Conservation (phyloP, 192 early-diverging fungal genomes). For the Linnemannia zychae region DNA sequence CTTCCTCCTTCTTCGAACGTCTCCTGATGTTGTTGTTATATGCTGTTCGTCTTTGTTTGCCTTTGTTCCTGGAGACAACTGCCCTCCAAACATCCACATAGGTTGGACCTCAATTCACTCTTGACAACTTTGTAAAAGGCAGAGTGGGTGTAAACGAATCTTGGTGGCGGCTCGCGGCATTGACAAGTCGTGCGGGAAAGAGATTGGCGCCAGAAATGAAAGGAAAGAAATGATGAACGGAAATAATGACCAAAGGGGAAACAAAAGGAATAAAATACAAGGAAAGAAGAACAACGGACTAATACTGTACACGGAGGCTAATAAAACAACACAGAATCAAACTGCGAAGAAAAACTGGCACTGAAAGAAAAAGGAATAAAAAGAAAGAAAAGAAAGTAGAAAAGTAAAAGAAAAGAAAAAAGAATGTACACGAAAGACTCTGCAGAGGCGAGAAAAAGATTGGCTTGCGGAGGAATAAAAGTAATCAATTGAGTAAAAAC, state of each 20-base stretch:
- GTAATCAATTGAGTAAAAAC: background rate
- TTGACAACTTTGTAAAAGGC: background rate
- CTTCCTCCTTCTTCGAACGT: background rate
- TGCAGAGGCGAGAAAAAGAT: conserved; percentile 43
- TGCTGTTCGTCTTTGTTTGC: background rate
- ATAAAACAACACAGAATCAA: conserved; percentile 18
- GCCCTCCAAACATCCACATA: background rate
- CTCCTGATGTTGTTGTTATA: background rate
- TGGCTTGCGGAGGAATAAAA: conserved; percentile 29
- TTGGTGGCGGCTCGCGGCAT: background rate
- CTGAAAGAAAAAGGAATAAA: conserved; percentile 1
- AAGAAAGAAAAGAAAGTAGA: background rate
- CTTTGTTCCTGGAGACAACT: background rate
- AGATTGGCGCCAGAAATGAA: background rate
- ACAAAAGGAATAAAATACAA: background rate
- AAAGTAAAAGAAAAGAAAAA: conserved; percentile 13
- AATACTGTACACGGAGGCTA: conserved; percentile 18
- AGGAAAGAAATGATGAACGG: background rate
- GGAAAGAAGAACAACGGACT: conserved; percentile 2
- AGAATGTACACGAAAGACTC: conserved; percentile 24
- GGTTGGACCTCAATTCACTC: background rate
- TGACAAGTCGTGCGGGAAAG: background rate
- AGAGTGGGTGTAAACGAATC: background rate
- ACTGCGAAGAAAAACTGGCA: conserved; percentile 9
- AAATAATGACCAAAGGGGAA: conserved; percentile 1